These are phyloP conservation scores for Dryas drummondii DNA, from an alignment of 306 rosid species.

Conservation along the genomic window DNA sequence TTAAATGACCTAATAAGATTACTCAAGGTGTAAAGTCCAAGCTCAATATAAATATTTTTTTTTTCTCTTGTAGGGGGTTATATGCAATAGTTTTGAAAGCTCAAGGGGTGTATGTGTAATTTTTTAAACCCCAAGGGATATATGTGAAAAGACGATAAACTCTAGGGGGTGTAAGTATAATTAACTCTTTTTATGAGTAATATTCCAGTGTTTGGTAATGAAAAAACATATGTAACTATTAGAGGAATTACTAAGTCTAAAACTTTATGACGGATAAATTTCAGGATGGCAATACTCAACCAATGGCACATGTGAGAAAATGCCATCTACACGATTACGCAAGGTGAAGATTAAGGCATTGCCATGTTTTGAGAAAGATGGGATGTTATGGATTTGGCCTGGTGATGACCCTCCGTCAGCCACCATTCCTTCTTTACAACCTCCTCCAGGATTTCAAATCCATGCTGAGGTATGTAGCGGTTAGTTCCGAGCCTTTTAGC, in stretches of 20 bases:
- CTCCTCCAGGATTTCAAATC: slow-evolving; percentile 84
- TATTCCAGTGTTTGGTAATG: neutral
- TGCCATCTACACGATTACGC: slow-evolving; percentile 78
- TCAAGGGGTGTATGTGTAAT: too few relatives aligned
- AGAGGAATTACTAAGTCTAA: neutral
- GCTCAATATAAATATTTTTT: too few relatives aligned
- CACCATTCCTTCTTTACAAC: slow-evolving; percentile 70
- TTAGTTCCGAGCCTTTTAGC: slow-evolving; percentile 7
- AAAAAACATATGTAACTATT: neutral
- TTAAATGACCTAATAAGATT: too few relatives aligned
- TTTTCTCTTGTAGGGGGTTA: too few relatives aligned
- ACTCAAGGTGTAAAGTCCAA: too few relatives aligned
- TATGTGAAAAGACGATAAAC: too few relatives aligned
- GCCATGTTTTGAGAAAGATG: slow-evolving; percentile 90
- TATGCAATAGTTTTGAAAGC: too few relatives aligned
- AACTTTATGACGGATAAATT: slow-evolving; percentile 28
- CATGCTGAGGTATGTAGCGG: slow-evolving; percentile 74
- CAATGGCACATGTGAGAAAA: slow-evolving; percentile 94
- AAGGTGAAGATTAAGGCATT: slow-evolving; percentile 77
- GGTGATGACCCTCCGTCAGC: slow-evolving; percentile 83
- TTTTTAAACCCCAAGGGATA: too few relatives aligned
- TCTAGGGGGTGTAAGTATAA: too few relatives aligned
- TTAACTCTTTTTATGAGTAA: neutral
- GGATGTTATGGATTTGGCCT: slow-evolving; percentile 99
- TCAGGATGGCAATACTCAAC: slow-evolving; percentile 96